Conservation (phyloP, 2,329 filamentous ascomycete species). For the Exophiala sideris region DNA sequence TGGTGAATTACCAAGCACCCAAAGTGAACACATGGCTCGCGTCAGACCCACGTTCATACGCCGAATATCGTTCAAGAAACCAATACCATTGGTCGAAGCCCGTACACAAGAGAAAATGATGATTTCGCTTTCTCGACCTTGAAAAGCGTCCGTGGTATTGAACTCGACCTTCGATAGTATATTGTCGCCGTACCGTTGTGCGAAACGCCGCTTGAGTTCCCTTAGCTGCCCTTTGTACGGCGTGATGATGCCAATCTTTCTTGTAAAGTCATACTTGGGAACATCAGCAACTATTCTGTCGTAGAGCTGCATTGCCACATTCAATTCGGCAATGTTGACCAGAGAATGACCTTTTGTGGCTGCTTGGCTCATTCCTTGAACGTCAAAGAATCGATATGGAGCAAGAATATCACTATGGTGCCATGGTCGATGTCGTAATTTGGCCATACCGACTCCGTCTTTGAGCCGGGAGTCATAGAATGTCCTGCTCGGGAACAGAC, state of each 20-base stretch:
- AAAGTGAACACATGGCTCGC: constrained; percentile 91
- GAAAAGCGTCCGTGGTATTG: constrained; percentile 98
- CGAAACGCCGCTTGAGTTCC: constrained; percentile 74
- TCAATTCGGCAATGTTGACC: constrained; percentile 82
- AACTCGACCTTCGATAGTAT: constrained; percentile 85
- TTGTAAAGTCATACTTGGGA: constrained; percentile 63
- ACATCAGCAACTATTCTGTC: constrained; percentile 74
- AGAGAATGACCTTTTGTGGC: constrained; percentile 84
- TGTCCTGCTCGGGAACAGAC: constrained; percentile 78
- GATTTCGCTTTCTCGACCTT: constrained; percentile 92
- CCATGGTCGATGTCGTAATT: constrained; percentile 76
- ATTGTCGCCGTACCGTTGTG: constrained; percentile 65
- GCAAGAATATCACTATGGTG: constrained; percentile 76
- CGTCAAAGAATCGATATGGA: constrained; percentile 96
- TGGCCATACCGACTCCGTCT: constrained; percentile 80
- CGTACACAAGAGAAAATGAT: constrained; percentile 99
- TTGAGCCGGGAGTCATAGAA: constrained; percentile 89
- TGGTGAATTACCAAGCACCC: constrained; percentile 90
- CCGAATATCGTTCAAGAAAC: constrained; percentile 96
- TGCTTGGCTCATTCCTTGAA: constrained; percentile 78
- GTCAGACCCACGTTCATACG: constrained; percentile 99
- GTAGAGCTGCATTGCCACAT: constrained; percentile 82
- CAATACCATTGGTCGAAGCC: constrained; percentile 87
- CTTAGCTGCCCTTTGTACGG: constrained; percentile 92
- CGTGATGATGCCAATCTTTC: constrained; percentile 94